Base-by-base conservation (phyloP, 768 basidiomycete genomes). In the Gloeostereum incarnatum region DNA sequence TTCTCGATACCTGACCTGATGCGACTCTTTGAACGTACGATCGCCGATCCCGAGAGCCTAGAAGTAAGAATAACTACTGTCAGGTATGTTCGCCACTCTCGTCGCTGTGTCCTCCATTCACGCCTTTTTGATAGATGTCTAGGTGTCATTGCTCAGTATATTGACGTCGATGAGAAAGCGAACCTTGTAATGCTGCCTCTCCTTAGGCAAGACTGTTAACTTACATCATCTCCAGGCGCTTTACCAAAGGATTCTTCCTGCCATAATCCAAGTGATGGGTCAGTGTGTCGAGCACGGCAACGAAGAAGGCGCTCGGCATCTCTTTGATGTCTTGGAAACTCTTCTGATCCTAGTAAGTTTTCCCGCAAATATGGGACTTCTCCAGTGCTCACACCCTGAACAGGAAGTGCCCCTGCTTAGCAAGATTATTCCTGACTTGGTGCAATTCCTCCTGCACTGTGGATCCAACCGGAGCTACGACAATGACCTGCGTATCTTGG, bases 271-370 rank as follows among this genome's bases (percentile, higher is more conserved):
- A 42, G 92, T 97, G 35, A 80, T 97, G 26, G 82, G 82, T 3
- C 82, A 90, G 58, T 72, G 79, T 26, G 76, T 98, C 5, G 84
- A 86, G 47, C 57, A 73, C 24, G 75, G 72, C 24, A 84, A 97
- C 52, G 89, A 92, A 53, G 68, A 70, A 24, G 78, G 78, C 38
- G 87, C 89, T 32, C 80, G 92, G 46, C 80, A 93, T 52, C 68
- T 92, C 18, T 96, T 97, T 52, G 96, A 99, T 54, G 89, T 97
- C 20, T 71, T 98, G 45, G 96, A 98, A 68, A 93, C 90, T 0
- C 78, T 98, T 33, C 72, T 94, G 33, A 94, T 98, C 53, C 77
- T 97, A 42, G 88, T 87, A 47, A 41, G 8, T 27, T 7, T 8
- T 39, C 23, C 22, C 17, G 9, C 13, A 38, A 1, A 39, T 23